Evolutionary conservation across 306 rosid genomes (phyloP).

Genomic region (Pyrus communis): DNA sequence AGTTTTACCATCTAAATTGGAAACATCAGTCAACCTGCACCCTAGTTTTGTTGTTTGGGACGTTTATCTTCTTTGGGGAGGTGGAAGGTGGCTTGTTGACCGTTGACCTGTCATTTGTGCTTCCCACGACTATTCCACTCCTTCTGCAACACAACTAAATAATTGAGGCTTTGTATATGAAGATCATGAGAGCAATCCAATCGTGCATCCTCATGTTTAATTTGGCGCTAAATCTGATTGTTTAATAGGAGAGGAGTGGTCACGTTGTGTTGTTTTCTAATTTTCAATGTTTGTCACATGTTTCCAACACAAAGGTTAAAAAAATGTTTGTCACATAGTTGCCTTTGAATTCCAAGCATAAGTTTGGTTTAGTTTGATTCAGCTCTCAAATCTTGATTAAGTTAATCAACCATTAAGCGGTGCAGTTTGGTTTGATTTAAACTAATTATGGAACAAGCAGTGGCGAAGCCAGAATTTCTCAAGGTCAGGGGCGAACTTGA

Average conservation of each 20-base stretch:
- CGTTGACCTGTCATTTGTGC: conserved; percentile 24
- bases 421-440: too few relatives aligned
- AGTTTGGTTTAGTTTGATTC: background rate
- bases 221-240: background rate
- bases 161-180: too few relatives aligned
- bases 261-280: background rate
- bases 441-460: too few relatives aligned
- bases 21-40: too few relatives aligned
- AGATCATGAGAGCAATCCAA: background rate
- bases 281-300: background rate
- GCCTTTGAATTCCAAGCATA: background rate
- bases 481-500: too few relatives aligned
- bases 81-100: conserved; percentile 8
- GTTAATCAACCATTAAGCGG: too few relatives aligned
- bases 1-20: too few relatives aligned
- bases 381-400: too few relatives aligned
- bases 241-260: background rate
- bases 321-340: background rate
- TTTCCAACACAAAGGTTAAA: background rate
- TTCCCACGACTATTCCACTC: conserved; percentile 21
- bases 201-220: background rate
- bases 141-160: background rate
- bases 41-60: background rate
- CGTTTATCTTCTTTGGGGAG: background rate
- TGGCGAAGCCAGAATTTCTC: too few relatives aligned